Evolutionary conservation across 208 protist species (phyloP), one percentile per base, ranked within the genome.

Genomic region (Crithidia bombi): DNA sequence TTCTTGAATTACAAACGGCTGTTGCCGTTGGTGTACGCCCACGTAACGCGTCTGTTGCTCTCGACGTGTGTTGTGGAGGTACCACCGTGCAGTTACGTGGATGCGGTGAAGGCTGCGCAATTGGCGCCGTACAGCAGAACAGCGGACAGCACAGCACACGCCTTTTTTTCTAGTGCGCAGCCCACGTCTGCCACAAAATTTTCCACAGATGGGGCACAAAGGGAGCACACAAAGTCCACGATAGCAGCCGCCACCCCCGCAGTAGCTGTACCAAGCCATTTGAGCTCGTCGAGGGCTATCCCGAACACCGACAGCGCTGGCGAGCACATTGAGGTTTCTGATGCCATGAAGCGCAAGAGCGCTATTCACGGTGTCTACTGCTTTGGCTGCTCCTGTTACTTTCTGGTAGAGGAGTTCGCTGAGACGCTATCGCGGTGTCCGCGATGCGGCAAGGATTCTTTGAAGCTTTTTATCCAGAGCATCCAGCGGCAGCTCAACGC

Each of bases 1-100:
- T 94, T 83, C 65, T 75, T 96, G 32, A 94, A 96, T 68, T 96
- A 91, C 79, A 82, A 88, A 46, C 73, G 76, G 0, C 35, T 92
- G 3, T 52, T 96, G 14, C 82, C 86, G 14, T 66, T 88, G 41
- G 86, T 83, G 12, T 96, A 92, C 65, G 91, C 87, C 5, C 91
- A 96, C 65, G 78, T 87, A 11, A 78, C 75, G 15, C 85, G 83
- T 26, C 79, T 96, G 15, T 69, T 96, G 23, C 79, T 96, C 9
- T 58, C 79, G 12, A 77, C 87, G 33, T 90, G 80, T 51, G 71
- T 78, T 15, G 62, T 61, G 1, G 59, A 74, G 7, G 41, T 73
- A 23, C 75, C 75, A 23, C 58, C 65, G n/a, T 73, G 65, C 61
- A 58, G 59, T 32, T 69, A 64, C 35, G 74, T 74, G 43, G 67